Evolutionary conservation across 179 eudicot genomes (phyloP).

Genomic region (Sideroxylon spinosum): DNA sequence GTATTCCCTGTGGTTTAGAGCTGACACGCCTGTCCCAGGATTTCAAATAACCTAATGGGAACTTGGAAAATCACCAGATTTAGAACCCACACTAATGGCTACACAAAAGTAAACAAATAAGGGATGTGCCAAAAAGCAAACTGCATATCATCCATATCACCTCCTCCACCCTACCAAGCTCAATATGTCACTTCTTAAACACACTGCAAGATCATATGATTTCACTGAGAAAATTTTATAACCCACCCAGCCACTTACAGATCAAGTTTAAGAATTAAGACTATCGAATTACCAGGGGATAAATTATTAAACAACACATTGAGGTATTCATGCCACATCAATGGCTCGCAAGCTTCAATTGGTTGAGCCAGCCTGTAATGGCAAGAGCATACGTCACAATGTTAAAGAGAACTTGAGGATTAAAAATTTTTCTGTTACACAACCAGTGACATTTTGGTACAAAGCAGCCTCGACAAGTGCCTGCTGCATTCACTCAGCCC

Average conservation of each 20-base stretch:
- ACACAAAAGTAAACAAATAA: no score
- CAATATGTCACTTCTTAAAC: no score
- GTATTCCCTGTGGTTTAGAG: no score
- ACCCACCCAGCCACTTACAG: not conserved
- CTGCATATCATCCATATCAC: no score
- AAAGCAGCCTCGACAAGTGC: not conserved
- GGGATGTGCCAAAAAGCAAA: no score
- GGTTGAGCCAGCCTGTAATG: not conserved
- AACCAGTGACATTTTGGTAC: not conserved
- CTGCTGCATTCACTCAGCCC: not conserved
- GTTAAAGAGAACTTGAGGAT: not conserved
- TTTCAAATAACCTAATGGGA: no score
- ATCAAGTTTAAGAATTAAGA: not conserved
- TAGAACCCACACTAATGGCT: no score
- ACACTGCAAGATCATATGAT: not conserved
- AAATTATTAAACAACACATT: not conserved
- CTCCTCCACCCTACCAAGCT: no score
- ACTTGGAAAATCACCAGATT: no score
- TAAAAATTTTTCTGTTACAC: conserved; percentile 4
- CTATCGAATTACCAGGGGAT: not conserved
- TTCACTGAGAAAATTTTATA: not conserved
- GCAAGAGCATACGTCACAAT: not conserved
- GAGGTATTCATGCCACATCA: not conserved
- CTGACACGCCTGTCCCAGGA: no score
- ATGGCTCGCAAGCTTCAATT: not conserved